Conservation (phyloP, 1,284 basidiomycete genomes). For the Mycena sp. region DNA sequence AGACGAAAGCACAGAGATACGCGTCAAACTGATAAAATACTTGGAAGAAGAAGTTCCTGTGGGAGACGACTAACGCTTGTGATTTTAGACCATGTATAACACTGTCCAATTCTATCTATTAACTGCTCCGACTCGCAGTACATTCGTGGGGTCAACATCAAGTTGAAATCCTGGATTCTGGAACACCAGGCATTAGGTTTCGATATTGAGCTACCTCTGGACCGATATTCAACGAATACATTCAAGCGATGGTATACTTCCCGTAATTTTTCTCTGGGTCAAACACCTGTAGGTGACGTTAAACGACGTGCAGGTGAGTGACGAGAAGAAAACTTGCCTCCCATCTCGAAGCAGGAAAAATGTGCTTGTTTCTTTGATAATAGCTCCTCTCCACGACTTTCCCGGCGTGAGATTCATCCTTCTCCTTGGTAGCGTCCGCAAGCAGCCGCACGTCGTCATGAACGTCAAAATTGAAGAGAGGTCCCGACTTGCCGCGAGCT, state of each 20-base stretch:
- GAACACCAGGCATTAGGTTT: neutral
- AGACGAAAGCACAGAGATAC: conserved; percentile 94
- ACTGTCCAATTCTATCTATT: conserved; percentile 23
- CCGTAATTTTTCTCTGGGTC: conserved; percentile 93
- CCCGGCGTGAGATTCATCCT: conserved; percentile 98
- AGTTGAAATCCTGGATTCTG: too few relatives aligned
- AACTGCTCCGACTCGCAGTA: too few relatives aligned
- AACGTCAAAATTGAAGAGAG: conserved; percentile 98
- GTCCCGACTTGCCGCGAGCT: conserved; percentile 97
- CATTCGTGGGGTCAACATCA: too few relatives aligned
- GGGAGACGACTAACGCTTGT: conserved; percentile 70
- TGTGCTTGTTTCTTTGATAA: conserved; percentile 97
- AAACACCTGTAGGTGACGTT: conserved; percentile 66
- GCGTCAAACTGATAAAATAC: conserved; percentile 90
- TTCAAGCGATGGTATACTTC: conserved; percentile 82
- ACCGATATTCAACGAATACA: neutral
- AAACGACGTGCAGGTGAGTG: conserved; percentile 9
- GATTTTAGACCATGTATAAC: conserved; percentile 14
- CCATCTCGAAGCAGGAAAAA: conserved; percentile 96
- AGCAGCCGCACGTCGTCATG: conserved; percentile 97
- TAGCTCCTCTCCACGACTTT: conserved; percentile 98
- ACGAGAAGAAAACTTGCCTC: conserved; percentile 65
- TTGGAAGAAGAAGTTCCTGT: conserved; percentile 93
- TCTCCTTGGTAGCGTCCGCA: conserved; percentile 96
- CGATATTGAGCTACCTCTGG: too few relatives aligned